These are phyloP conservation scores for Monilinia fructigena DNA, from an alignment of 2,329 filamentous ascomycete species.

Conservation along the genomic window DNA sequence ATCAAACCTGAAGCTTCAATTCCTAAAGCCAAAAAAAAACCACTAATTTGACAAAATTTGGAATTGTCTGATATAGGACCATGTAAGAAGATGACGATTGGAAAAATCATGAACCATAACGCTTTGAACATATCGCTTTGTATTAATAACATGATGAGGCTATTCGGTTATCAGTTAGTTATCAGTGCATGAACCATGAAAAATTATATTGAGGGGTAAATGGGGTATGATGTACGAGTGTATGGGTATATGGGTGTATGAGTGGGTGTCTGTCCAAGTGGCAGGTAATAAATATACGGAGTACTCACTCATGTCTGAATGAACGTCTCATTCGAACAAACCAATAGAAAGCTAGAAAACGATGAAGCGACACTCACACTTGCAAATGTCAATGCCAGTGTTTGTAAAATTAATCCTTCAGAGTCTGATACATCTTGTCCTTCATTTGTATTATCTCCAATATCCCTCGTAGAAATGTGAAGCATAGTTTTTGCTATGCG, in stretches of 20 bases:
- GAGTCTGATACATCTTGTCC: slow-evolving; percentile 23
- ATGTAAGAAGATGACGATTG: slow-evolving; percentile 55
- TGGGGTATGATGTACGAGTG: too few relatives aligned
- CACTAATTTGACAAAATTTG: slow-evolving; percentile 64
- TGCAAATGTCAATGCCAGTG: slow-evolving; percentile 43
- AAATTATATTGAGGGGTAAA: too few relatives aligned
- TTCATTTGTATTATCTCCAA: slow-evolving; percentile 26
- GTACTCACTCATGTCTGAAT: slow-evolving; percentile 69
- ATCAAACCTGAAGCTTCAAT: slow-evolving; percentile 60
- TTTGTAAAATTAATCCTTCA: slow-evolving; percentile 35
- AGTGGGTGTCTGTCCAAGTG: not conserved
- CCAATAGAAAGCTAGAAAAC: slow-evolving; percentile 62
- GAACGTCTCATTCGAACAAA: slow-evolving; percentile 70
- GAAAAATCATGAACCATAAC: slow-evolving; percentile 65
- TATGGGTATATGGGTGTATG: too few relatives aligned
- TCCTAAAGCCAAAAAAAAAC: slow-evolving; percentile 65
- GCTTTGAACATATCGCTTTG: slow-evolving; percentile 70
- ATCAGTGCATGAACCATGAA: slow-evolving; percentile 25
- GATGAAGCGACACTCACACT: slow-evolving; percentile 57
- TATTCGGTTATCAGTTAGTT: slow-evolving; percentile 38
- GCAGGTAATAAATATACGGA: not conserved
- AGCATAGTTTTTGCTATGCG: slow-evolving; percentile 26
- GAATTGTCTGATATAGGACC: slow-evolving; percentile 53
- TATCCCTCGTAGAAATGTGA: slow-evolving; percentile 18
- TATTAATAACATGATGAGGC: slow-evolving; percentile 72